Conservation (phyloP, 805 yeast genomes). For the Lachancea sp. region DNA sequence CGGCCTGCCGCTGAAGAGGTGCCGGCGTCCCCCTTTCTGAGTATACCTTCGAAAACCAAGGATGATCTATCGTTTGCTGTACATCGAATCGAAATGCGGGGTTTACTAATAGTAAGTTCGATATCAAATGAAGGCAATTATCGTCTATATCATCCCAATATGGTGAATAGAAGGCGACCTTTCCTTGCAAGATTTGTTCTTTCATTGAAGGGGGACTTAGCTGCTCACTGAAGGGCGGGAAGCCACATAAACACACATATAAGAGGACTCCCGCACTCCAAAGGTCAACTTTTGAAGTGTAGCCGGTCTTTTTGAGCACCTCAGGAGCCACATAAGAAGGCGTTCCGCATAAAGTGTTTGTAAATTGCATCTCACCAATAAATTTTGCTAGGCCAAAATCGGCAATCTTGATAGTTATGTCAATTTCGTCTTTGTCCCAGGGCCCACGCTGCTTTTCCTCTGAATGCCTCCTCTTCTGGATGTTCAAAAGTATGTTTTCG, state of each 20-base stretch:
- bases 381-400: slow-evolving; percentile 67
- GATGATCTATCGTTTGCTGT: slow-evolving; percentile 76
- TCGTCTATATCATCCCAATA: slow-evolving; percentile 72
- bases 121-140: slow-evolving; percentile 56
- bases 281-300: slow-evolving; percentile 67
- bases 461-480: slow-evolving; percentile 38
- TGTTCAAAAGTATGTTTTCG: slow-evolving; percentile 55
- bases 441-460: slow-evolving; percentile 34
- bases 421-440: slow-evolving; percentile 48
- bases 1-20: slow-evolving; percentile 25
- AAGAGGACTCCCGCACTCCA: slow-evolving; percentile 79
- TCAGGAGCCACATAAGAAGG: slow-evolving; percentile 89
- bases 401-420: slow-evolving; percentile 66
- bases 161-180: slow-evolving; percentile 69
- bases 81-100: slow-evolving; percentile 73
- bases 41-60: slow-evolving; percentile 55
- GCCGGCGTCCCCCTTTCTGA: slow-evolving; percentile 6
- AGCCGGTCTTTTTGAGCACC: slow-evolving; percentile 48
- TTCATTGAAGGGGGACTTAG: slow-evolving; percentile 73
- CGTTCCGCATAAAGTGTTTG: slow-evolving; percentile 77
- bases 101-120: slow-evolving; percentile 56
- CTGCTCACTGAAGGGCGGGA: slow-evolving; percentile 81
- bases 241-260: slow-evolving; percentile 76
- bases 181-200: slow-evolving; percentile 63
- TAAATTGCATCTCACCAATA: slow-evolving; percentile 65